Conservation (phyloP, 306 rosid genomes). For the Begonia peltatifolia region DNA sequence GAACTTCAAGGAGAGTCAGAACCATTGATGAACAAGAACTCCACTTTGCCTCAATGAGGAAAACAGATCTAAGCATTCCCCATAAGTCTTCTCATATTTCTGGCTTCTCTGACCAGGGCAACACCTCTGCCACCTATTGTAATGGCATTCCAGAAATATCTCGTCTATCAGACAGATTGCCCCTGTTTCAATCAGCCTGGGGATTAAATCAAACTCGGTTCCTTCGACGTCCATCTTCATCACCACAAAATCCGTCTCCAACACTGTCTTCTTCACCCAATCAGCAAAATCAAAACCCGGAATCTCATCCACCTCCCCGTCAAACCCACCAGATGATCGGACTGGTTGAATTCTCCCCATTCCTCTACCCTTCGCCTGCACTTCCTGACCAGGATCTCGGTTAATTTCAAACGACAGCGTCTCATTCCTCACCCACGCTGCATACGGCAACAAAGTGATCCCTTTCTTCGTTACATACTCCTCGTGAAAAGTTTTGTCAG, state of each 20-base stretch:
- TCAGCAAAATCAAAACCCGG: constrained; percentile 70
- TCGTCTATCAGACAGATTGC: constrained; percentile 90
- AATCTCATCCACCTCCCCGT: constrained; percentile 70
- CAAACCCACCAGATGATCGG: constrained; percentile 17
- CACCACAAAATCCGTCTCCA: constrained; percentile 81
- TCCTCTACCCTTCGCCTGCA: constrained; percentile 57
- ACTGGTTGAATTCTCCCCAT: constrained; percentile 93
- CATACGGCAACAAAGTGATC: constrained; percentile 60
- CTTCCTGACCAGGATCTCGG: constrained; percentile 58
- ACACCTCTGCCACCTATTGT: constrained; percentile 95
- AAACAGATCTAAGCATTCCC: constrained; percentile 69
- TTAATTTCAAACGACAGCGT: constrained; percentile 69
- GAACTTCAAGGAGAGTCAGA: no score
- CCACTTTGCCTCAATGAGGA: constrained; percentile 75
- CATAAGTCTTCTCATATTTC: constrained; percentile 73
- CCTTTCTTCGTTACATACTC: constrained; percentile 69
- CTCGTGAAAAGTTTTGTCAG: constrained; percentile 66
- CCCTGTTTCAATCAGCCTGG: constrained; percentile 69
- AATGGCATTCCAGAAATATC: constrained; percentile 91
- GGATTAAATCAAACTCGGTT: constrained; percentile 79
- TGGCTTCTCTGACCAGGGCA: constrained; percentile 86
- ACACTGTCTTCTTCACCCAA: constrained; percentile 65
- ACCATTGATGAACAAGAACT: constrained; percentile 97
- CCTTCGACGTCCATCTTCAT: constrained; percentile 99
- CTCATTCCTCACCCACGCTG: constrained; percentile 96